Evolutionary conservation across 805 yeast genomes (phyloP), one percentile per base, ranked within the genome.

Genomic region (Lipomyces japonicus): DNA sequence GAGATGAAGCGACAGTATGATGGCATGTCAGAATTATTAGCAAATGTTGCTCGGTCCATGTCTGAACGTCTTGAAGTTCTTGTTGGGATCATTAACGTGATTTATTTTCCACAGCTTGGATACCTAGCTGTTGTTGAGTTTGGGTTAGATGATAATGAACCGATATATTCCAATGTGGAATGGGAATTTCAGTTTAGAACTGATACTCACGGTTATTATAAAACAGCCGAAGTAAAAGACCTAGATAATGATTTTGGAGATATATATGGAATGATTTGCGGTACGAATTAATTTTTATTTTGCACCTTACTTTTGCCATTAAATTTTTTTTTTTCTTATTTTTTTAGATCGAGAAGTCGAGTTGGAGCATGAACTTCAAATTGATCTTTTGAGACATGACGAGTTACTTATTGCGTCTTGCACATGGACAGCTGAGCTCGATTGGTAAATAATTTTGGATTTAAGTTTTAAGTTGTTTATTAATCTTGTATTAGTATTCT

Each of bases 81-180:
- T 1, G 12, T 21, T 28, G 49, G 54, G 1, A 59, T 58, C 3
- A n/a, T 57, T 1, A 72, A 70, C 46, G 69, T 69, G 0, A 68
- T 71, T 0, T 75, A 74, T 53, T 69, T 74, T 23, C 78, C 78
- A 2, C 77, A 75, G 39, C 51, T 75, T 21, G 79, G 78, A 0
- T 75, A 68, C 44, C 54, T 75, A 36, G 60, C 72, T 0, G 65
- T 71, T 0, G 42, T 68, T 1, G 65, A 63, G 16, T 22, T 39
- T 1, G 31, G 41, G 3, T 38, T 53, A 9, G 55, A 47, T 16
- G 34, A 42, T 1, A 14, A 38, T 2, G 10, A 49, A 1, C 26
- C 42, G 4, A 16, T 38, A 4, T 37, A 43, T 0, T 38, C 47
- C 0, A 53, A 56, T 4, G 30, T 52, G 2, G 45, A 42, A 4